phyloP scores from a whole-genome alignment of 1,284 basidiomycete species.

The Grifola frondosa region DNA sequence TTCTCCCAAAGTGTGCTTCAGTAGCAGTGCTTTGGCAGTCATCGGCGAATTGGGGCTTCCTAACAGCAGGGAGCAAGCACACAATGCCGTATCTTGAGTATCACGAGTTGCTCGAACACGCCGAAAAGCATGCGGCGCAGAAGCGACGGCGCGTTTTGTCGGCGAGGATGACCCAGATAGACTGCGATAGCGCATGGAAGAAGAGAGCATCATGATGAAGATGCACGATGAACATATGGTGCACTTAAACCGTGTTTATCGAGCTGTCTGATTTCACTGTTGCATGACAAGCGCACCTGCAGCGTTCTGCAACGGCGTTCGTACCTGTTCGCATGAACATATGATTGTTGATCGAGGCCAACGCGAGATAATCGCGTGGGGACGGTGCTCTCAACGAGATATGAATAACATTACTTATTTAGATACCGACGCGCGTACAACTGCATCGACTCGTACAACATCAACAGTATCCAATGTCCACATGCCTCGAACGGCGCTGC shows the following conservation, averaged over 20 bases:
- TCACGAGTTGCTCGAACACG: conserved; percentile 15
- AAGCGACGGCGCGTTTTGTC: conserved; percentile 14
- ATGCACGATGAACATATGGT: conserved; percentile 14
- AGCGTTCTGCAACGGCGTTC: conserved; percentile 12
- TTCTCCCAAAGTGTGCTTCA: neutral
- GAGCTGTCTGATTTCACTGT: too few species aligned
- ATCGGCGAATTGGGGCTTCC: too few species aligned
- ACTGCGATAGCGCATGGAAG: neutral
- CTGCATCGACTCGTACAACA: conserved; percentile 15
- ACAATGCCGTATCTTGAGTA: conserved; percentile 2
- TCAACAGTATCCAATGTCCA: conserved; percentile 13
- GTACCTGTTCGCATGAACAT: too few species aligned
- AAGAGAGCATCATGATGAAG: conserved; percentile 12
- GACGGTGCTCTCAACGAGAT: conserved; percentile 12
- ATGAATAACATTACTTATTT: conserved; percentile 20
- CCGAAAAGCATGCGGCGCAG: conserved; percentile 19
- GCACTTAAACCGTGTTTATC: too few species aligned
- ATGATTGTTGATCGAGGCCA: too few species aligned
- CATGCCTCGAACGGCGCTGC: conserved; percentile 12
- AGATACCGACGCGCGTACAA: conserved; percentile 21
- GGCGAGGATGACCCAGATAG: conserved; percentile 12
- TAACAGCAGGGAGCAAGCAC: too few species aligned
- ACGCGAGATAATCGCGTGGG: conserved; percentile 12
- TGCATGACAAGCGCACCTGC: too few species aligned
- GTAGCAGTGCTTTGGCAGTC: neutral